Base-by-base conservation (phyloP, 495 filamentous ascomycete genomes). In the Lepidopterella palustris region DNA sequence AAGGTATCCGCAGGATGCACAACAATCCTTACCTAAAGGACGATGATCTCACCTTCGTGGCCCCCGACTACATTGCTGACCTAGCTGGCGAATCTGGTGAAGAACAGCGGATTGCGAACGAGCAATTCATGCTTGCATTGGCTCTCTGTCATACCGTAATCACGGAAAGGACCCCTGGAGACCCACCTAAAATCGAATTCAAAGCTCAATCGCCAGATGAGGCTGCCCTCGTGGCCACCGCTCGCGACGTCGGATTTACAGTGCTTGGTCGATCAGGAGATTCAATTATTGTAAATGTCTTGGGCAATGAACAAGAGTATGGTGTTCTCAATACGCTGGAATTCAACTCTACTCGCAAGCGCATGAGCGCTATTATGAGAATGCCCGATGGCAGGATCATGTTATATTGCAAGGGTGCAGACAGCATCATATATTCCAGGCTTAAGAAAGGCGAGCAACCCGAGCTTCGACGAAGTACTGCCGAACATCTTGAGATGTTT, bases 151-250 rank as follows among this genome's bases (percentile, higher is more conserved):
- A 99, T 67, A 93, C 91, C 0, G 95, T 97, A 58, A 92, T 99
- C 51, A 87, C 95, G 15, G 95, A 99, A 65, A 84, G 85, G 59
- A 83, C 86, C 13, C 90, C 92, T 0, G 92, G 91, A 8, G 86
- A 96, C 63, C 90, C 88, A 18, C 92, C 93, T 4, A 87, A 80
- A 70, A 90, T 97, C 55, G 86, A 93, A 53, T 97, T 95, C 80
- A 97, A 92, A 73, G 95, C 95, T 3, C 95, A 99, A 66, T 96
- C 92, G 32, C 95, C 95, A 10, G 95, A 99, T 70, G 95, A 99
- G 73, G 92, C 93, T 27, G 95, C 95, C 27, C 76, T 99, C 21
- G 95, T 97, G 5, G 83, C 92, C 42, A 97, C 93, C 15, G 95
- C 95, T 55, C 84, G 92, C 39, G 95, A 99, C 68, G 90, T 90